Percentiles rank a stretch among this genome's conserved stretches.
Conservation (phyloP, 2,329 filamentous ascomycete genomes). For the Aspergillus transmontanensis region DNA sequence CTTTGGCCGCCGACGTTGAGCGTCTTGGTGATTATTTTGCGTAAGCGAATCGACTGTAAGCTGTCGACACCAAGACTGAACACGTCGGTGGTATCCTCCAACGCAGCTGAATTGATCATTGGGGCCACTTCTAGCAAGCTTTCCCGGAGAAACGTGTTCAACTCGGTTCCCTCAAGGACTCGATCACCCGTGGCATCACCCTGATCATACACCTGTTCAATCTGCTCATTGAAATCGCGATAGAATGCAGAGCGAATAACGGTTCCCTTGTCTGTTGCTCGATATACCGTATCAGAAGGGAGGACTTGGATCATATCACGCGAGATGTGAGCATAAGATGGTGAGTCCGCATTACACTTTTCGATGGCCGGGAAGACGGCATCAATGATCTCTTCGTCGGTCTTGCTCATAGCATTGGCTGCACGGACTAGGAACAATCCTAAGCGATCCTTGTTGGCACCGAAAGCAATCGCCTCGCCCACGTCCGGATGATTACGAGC, state of each 20-base stretch:
- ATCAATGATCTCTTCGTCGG: conserved; percentile 51
- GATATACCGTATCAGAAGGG: conserved; percentile 18
- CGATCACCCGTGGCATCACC: conserved; percentile 17
- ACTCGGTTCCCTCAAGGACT: conserved; percentile 15
- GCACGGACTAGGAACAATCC: conserved; percentile 59
- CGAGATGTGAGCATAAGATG: conserved; percentile 37
- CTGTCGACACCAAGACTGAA: conserved; percentile 27
- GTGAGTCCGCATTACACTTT: conserved; percentile 53
- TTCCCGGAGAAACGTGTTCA: conserved; percentile 19
- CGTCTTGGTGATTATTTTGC: conserved; percentile 18
- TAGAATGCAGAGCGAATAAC: conserved; percentile 28
- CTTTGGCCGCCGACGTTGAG: conserved; percentile 17
- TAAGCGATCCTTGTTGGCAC: conserved; percentile 55
- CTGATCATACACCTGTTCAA: conserved; percentile 22
- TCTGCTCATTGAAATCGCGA: conserved; percentile 21
- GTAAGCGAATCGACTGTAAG: conserved; percentile 25
- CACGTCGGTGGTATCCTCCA: conserved; percentile 21
- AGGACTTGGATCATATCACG: conserved; percentile 26
- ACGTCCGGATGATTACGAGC: conserved; percentile 57
- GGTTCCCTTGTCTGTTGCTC: conserved; percentile 28
- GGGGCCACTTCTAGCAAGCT: conserved; percentile 42
- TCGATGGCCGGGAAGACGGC: conserved; percentile 53
- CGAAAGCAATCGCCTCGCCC: conserved; percentile 61
- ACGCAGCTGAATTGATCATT: conserved; percentile 6
- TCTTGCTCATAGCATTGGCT: conserved; percentile 41